Evolutionary conservation across 2,329 filamentous ascomycete genomes (phyloP).

Genomic region (Aureobasidium sp.): DNA sequence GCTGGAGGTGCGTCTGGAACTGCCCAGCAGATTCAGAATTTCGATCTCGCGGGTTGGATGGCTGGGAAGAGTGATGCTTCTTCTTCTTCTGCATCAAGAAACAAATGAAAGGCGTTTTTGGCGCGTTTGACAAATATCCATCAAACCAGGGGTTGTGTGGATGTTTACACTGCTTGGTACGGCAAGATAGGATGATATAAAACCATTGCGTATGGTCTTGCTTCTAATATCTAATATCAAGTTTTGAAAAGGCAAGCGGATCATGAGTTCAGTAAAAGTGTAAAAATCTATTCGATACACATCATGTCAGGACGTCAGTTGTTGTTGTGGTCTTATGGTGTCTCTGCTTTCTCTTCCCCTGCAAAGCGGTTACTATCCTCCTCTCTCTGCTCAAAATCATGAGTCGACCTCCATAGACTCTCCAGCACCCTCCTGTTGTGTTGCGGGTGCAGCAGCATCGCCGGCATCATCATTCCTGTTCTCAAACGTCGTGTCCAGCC

Average conservation of each 20-base stretch:
- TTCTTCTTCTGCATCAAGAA: not conserved
- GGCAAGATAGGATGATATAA: too few species aligned
- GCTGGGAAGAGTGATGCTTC: slow-evolving; percentile 45
- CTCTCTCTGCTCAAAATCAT: slow-evolving; percentile 7
- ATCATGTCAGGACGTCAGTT: slow-evolving; percentile 13
- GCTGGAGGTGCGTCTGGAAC: slow-evolving; percentile 26
- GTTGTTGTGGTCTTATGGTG: not conserved
- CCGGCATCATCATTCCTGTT: slow-evolving; percentile 31
- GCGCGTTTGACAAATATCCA: too few species aligned
- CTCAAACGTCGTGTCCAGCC: slow-evolving; percentile 65
- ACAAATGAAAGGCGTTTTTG: not conserved
- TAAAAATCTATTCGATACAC: slow-evolving; percentile 9
- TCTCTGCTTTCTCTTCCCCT: not conserved
- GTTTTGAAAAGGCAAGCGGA: too few species aligned
- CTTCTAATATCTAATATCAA: too few species aligned
- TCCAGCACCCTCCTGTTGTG: slow-evolving; percentile 27
- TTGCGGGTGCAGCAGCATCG: slow-evolving; percentile 26
- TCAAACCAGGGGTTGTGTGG: too few species aligned
- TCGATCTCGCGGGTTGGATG: slow-evolving; percentile 63
- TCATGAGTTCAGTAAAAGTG: not conserved
- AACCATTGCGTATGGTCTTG: too few species aligned
- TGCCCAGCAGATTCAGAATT: slow-evolving; percentile 52
- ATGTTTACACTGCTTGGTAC: too few species aligned
- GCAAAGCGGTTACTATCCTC: too few species aligned
- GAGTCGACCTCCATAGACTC: slow-evolving; percentile 53